phyloP scores from a whole-genome alignment of 352 stramenopile species.

The Phytopythium chamaehyphon region DNA sequence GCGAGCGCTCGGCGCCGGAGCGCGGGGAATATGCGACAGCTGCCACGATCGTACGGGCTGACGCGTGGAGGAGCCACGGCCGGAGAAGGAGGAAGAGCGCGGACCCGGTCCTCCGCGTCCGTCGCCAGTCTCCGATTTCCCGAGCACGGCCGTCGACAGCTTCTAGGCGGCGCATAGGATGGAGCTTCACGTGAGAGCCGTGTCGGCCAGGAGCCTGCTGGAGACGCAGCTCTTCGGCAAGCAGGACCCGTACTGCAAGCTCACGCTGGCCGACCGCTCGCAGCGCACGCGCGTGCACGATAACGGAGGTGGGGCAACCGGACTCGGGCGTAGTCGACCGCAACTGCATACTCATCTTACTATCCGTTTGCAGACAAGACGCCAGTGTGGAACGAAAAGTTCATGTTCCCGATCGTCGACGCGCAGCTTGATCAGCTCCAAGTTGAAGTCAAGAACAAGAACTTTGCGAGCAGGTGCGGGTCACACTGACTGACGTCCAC shows the following conservation, averaged over 20 bases:
- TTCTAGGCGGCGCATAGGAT: constrained; percentile 13
- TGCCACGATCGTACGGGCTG: too few species aligned
- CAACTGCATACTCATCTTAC: neutral
- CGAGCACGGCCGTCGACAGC: too few species aligned
- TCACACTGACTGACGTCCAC: neutral
- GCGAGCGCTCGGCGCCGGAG: too few species aligned
- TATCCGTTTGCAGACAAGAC: constrained; percentile 33
- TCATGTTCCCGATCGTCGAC: constrained; percentile 67
- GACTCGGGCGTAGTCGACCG: neutral
- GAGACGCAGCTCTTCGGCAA: constrained; percentile 84
- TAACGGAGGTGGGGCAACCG: constrained; percentile 53
- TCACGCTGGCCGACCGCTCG: constrained; percentile 46
- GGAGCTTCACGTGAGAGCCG: constrained; percentile 74
- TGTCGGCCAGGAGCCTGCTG: constrained; percentile 72
- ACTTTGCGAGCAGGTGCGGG: constrained; percentile 50
- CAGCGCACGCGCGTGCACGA: constrained; percentile 78
- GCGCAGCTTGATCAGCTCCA: constrained; percentile 63
- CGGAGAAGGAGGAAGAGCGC: too few species aligned
- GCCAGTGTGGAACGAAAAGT: constrained; percentile 80
- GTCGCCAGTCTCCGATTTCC: too few species aligned
- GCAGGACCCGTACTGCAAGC: constrained; percentile 80
- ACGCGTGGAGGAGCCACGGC: too few species aligned
- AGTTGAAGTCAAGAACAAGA: constrained; percentile 83
- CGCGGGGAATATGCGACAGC: too few species aligned
- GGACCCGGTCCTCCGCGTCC: too few species aligned